Evolutionary conservation across 441 rosid genomes (phyloP), one percentile per base, ranked within the genome.

Genomic region (Croton laevigatus): DNA sequence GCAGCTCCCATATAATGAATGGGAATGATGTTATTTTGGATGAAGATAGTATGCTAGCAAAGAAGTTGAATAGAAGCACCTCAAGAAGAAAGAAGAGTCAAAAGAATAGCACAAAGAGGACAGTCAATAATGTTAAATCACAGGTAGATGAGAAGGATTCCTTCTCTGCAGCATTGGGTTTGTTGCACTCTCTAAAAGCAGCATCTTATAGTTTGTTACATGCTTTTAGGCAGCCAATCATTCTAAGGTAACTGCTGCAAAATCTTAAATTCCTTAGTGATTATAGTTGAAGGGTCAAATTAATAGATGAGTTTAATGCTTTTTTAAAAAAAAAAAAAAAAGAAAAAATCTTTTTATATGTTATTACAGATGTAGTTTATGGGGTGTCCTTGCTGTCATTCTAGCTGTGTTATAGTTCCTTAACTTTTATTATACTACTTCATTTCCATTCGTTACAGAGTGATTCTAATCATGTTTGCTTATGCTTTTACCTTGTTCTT

Each of bases 151-250:
- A 70, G 69, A 85, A 81, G 54, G 78, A 76, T 69, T 75, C 81
- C 27, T n/a, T n/a, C n/a, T 77, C 77, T 16, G 70, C 80, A 55
- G 70, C 80, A 55, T 66, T 82, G 42, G 77, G 76, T 23, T 87
- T 83, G 94, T 71, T 81, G 70, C 81, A 63, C 54, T 87, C 96
- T 75, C 75, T 95, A 73, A 91, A 88, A 82, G 69, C 83, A 65
- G 97, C 96, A 44, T 82, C 87, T 69, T 73, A 76, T 62, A 84
- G 84, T 65, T 79, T 92, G 71, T 75, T 82, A 75, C 69, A 69
- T 68, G 95, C 99, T 48, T 88, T 91, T 78, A 87, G 81, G 77
- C 93, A 85, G 81, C 99, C 96, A 12, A 76, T 82, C 36, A 91
- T 95, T 77, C 72, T 88, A 76, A 88, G 98, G 99, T 95, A 87